These are phyloP conservation scores for Metschnikowia matae DNA, from an alignment of 805 yeast species.

Conservation along the genomic window DNA sequence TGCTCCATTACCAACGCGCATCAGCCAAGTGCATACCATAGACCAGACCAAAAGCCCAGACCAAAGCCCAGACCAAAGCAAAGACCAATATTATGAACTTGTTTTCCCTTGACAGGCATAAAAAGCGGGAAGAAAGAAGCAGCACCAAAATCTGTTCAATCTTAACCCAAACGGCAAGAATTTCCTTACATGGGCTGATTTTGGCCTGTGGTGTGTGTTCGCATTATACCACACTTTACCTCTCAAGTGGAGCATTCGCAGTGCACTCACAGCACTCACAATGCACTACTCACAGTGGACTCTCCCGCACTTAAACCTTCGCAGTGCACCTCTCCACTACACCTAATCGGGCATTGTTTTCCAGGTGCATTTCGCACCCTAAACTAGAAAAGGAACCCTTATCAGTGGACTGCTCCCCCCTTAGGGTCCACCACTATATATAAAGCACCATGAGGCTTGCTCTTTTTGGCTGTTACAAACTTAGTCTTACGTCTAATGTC, in stretches of 20 bases:
- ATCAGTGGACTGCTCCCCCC: not conserved
- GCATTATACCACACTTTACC: not conserved
- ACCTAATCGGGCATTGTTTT: constrained; percentile 4
- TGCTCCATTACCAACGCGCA: too few species aligned
- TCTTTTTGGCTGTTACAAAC: not conserved
- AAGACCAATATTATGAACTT: too few species aligned
- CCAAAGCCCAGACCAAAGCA: too few species aligned
- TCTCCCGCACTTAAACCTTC: not conserved
- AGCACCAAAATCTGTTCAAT: not conserved
- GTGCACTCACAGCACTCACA: not conserved
- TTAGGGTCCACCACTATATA: not conserved
- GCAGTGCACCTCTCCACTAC: not conserved
- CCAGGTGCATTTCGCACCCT: constrained; percentile 7
- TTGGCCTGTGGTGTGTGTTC: too few species aligned
- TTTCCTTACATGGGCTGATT: not conserved
- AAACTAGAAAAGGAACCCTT: constrained; percentile 2
- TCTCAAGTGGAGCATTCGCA: not conserved
- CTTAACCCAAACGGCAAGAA: not conserved
- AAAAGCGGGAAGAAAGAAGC: not conserved
- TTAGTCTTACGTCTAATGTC: not conserved
- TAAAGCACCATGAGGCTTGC: not conserved
- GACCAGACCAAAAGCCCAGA: too few species aligned
- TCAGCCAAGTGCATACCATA: too few species aligned
- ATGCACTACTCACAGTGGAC: not conserved
- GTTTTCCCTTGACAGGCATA: too few species aligned